These are phyloP conservation scores for Gnaphalium uliginosum DNA, from an alignment of 129 eudicot genomes.

Conservation along the genomic window DNA sequence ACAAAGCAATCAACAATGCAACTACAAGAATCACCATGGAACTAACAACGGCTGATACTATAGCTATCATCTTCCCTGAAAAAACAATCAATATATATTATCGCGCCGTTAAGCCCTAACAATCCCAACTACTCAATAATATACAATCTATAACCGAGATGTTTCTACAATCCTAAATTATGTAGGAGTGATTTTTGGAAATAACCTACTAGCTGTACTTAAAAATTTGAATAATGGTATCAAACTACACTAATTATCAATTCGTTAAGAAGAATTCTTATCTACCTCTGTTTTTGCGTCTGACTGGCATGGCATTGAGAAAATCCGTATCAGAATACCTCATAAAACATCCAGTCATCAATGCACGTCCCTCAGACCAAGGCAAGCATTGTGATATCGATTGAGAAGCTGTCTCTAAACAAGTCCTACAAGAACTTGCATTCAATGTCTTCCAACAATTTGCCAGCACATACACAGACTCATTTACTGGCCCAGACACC, in stretches of 20 bases:
- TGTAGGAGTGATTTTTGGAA: constrained; percentile 6
- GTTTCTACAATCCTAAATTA: not conserved
- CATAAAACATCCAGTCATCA: constrained; percentile 76
- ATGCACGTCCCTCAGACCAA: constrained; percentile 68
- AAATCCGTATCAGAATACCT: constrained; percentile 75
- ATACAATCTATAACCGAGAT: not conserved
- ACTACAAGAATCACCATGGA: constrained; percentile 53
- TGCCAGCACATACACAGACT: constrained; percentile 62
- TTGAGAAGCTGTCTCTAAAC: constrained; percentile 58
- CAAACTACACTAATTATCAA: constrained; percentile 5
- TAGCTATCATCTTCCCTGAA: constrained; percentile 56
- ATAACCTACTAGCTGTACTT: not conserved
- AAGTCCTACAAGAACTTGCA: constrained; percentile 52
- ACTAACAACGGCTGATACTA: constrained; percentile 53
- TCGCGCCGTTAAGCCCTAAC: not conserved
- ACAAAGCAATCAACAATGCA: constrained; percentile 46
- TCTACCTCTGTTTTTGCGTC: constrained; percentile 54
- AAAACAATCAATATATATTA: constrained; percentile 12
- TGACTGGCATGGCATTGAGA: constrained; percentile 53
- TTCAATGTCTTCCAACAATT: constrained; percentile 72
- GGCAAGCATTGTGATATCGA: constrained; percentile 57
- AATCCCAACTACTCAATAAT: not conserved
- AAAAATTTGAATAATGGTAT: constrained; percentile 4
- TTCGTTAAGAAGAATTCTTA: constrained; percentile 10
- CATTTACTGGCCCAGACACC: constrained; percentile 36